Percentiles rank a stretch among this genome's conserved stretches.
Conservation (phyloP, 1,284 basidiomycete genomes). For the Erythrobasidium hasegawianum region DNA sequence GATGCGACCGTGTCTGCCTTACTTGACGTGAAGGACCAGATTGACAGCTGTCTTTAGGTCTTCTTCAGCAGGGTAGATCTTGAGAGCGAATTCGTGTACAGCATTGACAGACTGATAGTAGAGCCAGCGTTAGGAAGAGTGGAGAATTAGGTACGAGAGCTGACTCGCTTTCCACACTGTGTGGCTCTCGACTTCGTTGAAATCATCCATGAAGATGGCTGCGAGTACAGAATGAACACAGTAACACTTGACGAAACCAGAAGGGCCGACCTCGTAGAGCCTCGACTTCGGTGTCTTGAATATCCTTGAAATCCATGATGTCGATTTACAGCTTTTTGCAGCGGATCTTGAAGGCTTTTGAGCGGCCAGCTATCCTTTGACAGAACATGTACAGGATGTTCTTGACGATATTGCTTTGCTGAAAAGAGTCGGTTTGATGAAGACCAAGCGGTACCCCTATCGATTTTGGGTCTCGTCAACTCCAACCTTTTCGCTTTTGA, state of each 20-base stretch:
- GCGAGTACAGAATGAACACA: neutral
- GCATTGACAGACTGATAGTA: slow-evolving; percentile 41
- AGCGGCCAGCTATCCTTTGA: no score
- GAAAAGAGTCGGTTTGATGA: no score
- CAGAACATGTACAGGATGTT: no score
- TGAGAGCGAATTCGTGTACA: slow-evolving; percentile 41
- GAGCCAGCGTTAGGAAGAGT: neutral
- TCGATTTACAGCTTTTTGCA: no score
- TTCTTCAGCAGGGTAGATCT: slow-evolving; percentile 41
- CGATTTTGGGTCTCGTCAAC: no score
- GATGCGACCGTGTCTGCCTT: neutral
- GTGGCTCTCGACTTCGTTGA: slow-evolving; percentile 37
- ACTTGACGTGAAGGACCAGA: slow-evolving; percentile 44
- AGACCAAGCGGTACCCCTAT: no score
- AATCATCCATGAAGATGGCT: slow-evolving; percentile 45
- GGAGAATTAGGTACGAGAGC: neutral
- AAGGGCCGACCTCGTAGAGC: slow-evolving; percentile 39
- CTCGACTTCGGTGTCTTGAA: slow-evolving; percentile 43
- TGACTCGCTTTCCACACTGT: slow-evolving; percentile 43
- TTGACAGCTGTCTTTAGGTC: slow-evolving; percentile 40
- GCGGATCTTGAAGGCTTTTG: no score
- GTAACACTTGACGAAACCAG: no score
- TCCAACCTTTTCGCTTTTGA: no score
- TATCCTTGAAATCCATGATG: slow-evolving; percentile 37
- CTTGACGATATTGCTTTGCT: no score